Evolutionary conservation across 371 early-diverging fungal genomes (phyloP), one percentile per base, ranked within the genome.

Genomic region (Blakeslea trispora): DNA sequence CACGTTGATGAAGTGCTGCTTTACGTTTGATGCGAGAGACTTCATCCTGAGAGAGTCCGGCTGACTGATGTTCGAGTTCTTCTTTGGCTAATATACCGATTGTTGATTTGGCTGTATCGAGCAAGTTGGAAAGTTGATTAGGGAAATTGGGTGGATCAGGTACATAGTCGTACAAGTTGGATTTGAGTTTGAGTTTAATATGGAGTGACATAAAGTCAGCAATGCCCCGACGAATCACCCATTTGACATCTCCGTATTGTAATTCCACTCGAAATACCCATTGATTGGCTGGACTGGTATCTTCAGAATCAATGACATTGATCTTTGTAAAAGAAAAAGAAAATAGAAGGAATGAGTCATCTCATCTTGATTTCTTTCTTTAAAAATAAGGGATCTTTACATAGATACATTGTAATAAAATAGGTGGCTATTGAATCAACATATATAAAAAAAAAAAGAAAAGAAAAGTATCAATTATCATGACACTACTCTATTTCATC

Each of bases 161-260:
- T 17, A 69, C 70, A 60, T 69, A 59, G 22, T 66, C 66, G 22
- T 62, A 72, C n/a, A 82, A 45, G 34, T 71, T 68, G 15, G 75
- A 67, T 43, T 74, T 77, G 40, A 82, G 62, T 45, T 69, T 81
- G 42, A 93, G 73, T 19, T 70, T 71, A 42, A 85, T 72, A 64
- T 92, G 89, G 50, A 93, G 69, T 19, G 75, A 65, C 50, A 86
- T 68, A 57, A 93, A 90, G 58, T 93, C 92, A 49, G 81, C 72
- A 45, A 88, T 77, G 5, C 82, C 72, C n/a, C 89, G 83, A 35
- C 79, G 66, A 43, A 93, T 84, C 3, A 85, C 83, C 92, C 92
- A 93, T 69, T 86, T 84, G 42, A 85, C 69, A 53, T 87, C 88
- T 11, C 93, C 93, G 55, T 93, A 93, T 51, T 86, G 81, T 31